Conservation (phyloP, 1,284 basidiomycete genomes). For the Leccinum huronense region DNA sequence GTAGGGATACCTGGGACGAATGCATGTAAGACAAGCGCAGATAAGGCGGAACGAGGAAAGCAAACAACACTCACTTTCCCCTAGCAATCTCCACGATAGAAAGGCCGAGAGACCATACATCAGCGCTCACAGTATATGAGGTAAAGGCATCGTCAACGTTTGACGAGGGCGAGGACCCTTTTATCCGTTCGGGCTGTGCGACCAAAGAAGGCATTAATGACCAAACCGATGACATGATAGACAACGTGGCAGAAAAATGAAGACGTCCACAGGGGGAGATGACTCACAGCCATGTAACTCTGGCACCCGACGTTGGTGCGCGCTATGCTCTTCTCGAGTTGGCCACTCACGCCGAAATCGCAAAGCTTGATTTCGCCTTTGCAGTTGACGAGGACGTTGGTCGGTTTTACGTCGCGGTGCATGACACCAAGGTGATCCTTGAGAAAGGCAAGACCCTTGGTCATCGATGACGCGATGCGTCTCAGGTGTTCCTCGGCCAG, state of each 20-base stretch:
- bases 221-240: conserved; percentile 8
- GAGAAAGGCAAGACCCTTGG: conserved; percentile 90
- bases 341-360: conserved; percentile 98
- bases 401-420: conserved; percentile 97
- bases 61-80: conserved; percentile 48
- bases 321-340: conserved; percentile 93
- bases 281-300: conserved; percentile 93
- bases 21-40: conserved; percentile 6
- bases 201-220: conserved; percentile 1
- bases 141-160: conserved; percentile 35
- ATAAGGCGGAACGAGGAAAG: not conserved
- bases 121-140: conserved; percentile 95
- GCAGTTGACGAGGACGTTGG: conserved; percentile 90
- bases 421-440: conserved; percentile 98
- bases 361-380: conserved; percentile 93
- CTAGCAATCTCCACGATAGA: conserved; percentile 90
- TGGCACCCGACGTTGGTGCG: conserved; percentile 99
- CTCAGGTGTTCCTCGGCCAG: conserved; percentile 52
- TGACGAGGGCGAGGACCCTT: conserved; percentile 76
- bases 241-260: conserved; percentile 5
- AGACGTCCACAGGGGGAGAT: conserved; percentile 4
- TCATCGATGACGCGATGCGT: conserved; percentile 80
- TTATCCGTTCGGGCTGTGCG: conserved; percentile 86
- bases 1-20: conserved; percentile 72
- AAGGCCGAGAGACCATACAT: conserved; percentile 98